Percentiles rank a stretch among this genome's conserved stretches.
phyloP scores from a whole-genome alignment of 345 rosid species.

The Erodium maritimum region DNA sequence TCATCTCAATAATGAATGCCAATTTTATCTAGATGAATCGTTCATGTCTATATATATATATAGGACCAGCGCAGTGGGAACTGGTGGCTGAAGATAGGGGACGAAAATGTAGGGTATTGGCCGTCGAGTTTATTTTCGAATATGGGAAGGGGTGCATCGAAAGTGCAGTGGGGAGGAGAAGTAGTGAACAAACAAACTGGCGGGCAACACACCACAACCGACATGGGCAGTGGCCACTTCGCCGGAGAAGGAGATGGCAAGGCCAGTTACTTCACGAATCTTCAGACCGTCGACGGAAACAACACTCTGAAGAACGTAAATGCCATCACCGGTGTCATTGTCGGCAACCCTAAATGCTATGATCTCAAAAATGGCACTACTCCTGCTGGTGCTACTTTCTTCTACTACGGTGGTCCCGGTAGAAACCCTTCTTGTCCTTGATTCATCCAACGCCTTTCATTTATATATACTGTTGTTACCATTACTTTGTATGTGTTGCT shows the following conservation, averaged over 20 bases:
- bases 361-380: too few species aligned
- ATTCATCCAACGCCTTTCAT: too few species aligned
- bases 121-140: background rate
- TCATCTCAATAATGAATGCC: too few species aligned
- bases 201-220: slow-evolving; percentile 7
- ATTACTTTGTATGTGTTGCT: too few species aligned
- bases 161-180: slow-evolving; percentile 4
- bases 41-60: background rate
- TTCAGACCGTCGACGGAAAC: background rate
- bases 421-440: too few species aligned
- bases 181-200: background rate
- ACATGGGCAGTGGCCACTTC: slow-evolving; percentile 16
- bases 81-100: slow-evolving; percentile 1
- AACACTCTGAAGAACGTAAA: background rate
- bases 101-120: slow-evolving; percentile 7
- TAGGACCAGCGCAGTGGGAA: slow-evolving; percentile 6
- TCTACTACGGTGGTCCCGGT: too few species aligned
- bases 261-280: background rate
- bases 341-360: too few species aligned
- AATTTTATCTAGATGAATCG: too few species aligned
- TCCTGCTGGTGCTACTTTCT: too few species aligned
- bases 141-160: background rate
- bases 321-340: too few species aligned
- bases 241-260: slow-evolving; percentile 1
- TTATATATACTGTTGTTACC: too few species aligned